These are phyloP conservation scores for Ceratocystis destructans DNA, from an alignment of 2,329 filamentous ascomycete genomes.

Conservation along the genomic window DNA sequence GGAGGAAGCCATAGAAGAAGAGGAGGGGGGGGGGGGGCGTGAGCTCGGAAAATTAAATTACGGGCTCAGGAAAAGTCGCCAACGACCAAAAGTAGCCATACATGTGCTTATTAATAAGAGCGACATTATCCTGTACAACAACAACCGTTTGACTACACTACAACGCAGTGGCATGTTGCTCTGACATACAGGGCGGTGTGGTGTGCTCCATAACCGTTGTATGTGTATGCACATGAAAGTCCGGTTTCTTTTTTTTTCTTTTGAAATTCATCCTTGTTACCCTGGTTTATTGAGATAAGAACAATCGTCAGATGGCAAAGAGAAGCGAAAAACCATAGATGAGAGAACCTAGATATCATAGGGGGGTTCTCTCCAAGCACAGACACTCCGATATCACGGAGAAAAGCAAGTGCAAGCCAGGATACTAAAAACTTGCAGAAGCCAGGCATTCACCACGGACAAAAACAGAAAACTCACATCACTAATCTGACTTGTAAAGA, in stretches of 20 bases:
- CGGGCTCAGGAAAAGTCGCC: not conserved
- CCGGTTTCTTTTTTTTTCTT: not conserved
- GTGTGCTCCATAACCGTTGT: not conserved
- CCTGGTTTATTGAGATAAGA: not conserved
- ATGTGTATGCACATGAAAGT: not conserved
- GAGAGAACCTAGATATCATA: not conserved
- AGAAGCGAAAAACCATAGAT: not conserved
- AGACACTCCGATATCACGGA: not conserved
- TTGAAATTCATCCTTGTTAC: too few relatives aligned
- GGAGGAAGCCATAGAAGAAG: not conserved
- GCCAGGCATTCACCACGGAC: not conserved
- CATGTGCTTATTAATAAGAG: not conserved
- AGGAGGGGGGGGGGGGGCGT: not conserved
- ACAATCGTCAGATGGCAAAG: not conserved
- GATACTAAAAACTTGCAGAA: too few relatives aligned
- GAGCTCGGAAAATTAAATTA: not conserved
- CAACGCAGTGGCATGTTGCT: not conserved
- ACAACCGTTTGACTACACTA: not conserved
- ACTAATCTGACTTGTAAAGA: not conserved
- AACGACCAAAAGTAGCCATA: not conserved
- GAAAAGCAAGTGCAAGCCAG: not conserved
- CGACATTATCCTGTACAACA: slow-evolving; percentile 5
- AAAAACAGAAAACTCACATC: not conserved
- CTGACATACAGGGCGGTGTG: not conserved
- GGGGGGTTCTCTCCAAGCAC: not conserved